Conservation (phyloP, 768 basidiomycete species). For the Leucogyrophana mollusca region DNA sequence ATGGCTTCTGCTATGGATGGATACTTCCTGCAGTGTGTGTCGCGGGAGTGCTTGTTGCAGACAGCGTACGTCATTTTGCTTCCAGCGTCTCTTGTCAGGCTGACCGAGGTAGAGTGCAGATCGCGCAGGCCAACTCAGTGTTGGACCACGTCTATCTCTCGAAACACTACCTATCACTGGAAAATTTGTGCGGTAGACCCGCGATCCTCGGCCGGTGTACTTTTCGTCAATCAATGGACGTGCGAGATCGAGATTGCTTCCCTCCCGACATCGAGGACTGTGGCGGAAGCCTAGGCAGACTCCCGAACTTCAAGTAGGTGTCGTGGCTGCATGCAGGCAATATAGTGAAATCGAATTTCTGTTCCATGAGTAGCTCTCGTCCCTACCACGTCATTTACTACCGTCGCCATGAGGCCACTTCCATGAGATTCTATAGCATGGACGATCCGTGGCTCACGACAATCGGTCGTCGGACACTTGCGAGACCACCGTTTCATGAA, state of each 20-base stretch:
- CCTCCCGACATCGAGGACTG: slow-evolving; percentile 33
- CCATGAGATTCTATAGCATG: slow-evolving; percentile 66
- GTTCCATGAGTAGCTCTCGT: no score
- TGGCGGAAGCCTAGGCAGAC: slow-evolving; percentile 18
- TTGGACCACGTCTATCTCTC: slow-evolving; percentile 11
- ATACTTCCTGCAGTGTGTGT: slow-evolving; percentile 42
- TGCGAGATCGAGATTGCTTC: neutral
- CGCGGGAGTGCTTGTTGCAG: slow-evolving; percentile 44
- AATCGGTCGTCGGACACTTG: no score
- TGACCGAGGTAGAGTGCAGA: slow-evolving; percentile 8
- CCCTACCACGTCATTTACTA: slow-evolving; percentile 46
- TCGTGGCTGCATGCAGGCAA: no score
- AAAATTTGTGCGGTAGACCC: slow-evolving; percentile 17
- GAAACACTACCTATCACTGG: slow-evolving; percentile 17
- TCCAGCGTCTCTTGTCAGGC: slow-evolving; percentile 4
- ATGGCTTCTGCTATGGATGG: slow-evolving; percentile 65
- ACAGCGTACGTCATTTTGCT: slow-evolving; percentile 27
- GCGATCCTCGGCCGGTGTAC: slow-evolving; percentile 29
- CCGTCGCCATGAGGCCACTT: slow-evolving; percentile 47
- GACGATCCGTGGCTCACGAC: slow-evolving; percentile 21
- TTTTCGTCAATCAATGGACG: slow-evolving; percentile 10
- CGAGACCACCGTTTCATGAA: neutral
- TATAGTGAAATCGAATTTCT: no score
- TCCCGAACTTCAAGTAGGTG: no score
- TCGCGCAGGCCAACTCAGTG: slow-evolving; percentile 13